Evolutionary conservation across 202 grass and related monocot species (phyloP).

Genomic region (Schoenoplectus tabernaemontani): DNA sequence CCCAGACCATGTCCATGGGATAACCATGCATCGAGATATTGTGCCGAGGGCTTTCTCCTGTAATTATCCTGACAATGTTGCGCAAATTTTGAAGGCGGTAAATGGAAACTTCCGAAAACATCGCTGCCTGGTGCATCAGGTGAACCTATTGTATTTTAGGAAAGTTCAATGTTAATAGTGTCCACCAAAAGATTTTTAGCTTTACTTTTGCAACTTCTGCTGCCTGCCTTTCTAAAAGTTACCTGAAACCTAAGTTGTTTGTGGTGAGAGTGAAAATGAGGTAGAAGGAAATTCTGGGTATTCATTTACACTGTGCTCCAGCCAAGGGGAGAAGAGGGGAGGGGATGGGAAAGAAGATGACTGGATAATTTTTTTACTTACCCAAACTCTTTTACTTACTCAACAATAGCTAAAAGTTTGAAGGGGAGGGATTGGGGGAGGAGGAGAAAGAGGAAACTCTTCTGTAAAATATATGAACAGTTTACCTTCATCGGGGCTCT

Average conservation of each 20-base stretch:
- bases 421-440: no score
- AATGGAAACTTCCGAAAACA: conserved; percentile 80
- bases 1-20: conserved; percentile 55
- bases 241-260: neutral
- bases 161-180: neutral
- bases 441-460: no score
- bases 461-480: no score
- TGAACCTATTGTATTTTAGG: conserved; percentile 12
- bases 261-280: neutral
- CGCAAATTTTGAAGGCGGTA: conserved; percentile 72
- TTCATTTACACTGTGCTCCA: no score
- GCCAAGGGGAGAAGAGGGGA: no score
- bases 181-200: neutral
- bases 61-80: conserved; percentile 79
- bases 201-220: neutral
- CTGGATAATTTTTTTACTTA: no score
- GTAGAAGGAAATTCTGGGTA: neutral
- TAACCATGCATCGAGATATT: conserved; percentile 90
- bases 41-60: conserved; percentile 88
- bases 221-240: neutral
- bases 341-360: no score
- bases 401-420: no score
- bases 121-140: conserved; percentile 78
- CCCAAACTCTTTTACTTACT: no score
- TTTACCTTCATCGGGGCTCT: no score